A percentile compares a stretch with the other conserved stretches of the same genome.
Conservation (phyloP, 805 yeast species). For the Ogataea paradorogensis region DNA sequence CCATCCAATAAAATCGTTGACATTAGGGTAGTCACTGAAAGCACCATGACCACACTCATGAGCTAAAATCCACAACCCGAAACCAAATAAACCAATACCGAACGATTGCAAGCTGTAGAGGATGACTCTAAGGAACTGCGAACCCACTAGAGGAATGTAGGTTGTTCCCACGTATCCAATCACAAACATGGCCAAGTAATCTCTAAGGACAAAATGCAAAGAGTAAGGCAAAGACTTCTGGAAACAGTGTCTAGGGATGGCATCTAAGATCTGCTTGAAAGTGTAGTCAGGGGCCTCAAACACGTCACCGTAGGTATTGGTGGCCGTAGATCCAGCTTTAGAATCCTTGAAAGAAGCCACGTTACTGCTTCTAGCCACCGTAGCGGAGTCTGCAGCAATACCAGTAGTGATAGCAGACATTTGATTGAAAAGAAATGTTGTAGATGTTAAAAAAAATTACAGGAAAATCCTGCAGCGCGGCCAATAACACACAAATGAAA, state of each 20-base stretch:
- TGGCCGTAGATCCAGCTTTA: constrained; percentile 32
- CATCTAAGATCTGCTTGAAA: constrained; percentile 53
- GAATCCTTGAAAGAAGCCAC: constrained; percentile 20
- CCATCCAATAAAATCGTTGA: constrained; percentile 61
- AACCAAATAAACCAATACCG: constrained; percentile 47
- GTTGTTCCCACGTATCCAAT: constrained; percentile 43
- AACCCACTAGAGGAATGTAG: constrained; percentile 41
- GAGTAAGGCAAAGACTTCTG: constrained; percentile 50
- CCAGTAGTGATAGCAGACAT: constrained; percentile 19
- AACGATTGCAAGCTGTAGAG: constrained; percentile 42
- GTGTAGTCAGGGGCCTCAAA: constrained; percentile 62
- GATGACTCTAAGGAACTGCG: constrained; percentile 35
- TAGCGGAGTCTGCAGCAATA: constrained; percentile 7
- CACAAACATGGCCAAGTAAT: constrained; percentile 41
- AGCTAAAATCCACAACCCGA: constrained; percentile 61
- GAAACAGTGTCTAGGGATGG: constrained; percentile 61
- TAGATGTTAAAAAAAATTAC: not conserved
- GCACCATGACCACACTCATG: constrained; percentile 68
- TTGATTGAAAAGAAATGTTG: constrained; percentile 2
- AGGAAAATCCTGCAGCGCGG: constrained; percentile 5
- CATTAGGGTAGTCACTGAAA: constrained; percentile 49
- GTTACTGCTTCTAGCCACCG: constrained; percentile 20
- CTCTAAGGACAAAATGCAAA: constrained; percentile 51
- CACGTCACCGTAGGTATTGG: constrained; percentile 50
- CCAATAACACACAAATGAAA: constrained; percentile 1